Evolutionary conservation across 2,329 filamentous ascomycete species (phyloP), one percentile per base, ranked within the genome.

Genomic region (Epichloe amarillans): DNA sequence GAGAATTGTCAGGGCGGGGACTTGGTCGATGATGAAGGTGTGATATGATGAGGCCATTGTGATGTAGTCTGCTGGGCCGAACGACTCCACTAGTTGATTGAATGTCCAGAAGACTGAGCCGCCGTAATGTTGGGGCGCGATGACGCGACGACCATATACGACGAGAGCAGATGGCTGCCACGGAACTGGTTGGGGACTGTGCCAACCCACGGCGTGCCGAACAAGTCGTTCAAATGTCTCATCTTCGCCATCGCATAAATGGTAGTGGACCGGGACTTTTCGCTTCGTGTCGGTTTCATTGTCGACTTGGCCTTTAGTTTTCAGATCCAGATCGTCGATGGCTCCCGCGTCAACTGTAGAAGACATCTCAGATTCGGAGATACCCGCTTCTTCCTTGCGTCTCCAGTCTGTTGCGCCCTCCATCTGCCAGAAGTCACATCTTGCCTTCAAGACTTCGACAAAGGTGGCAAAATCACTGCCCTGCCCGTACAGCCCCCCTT

Each of bases 361-460:
- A 3, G 36, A 23, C n/a, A 30, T 45, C 38, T 33, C 42, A 40
- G 46, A 45, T 4, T 55, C 46, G 0, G 50, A 50, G 5, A 50
- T 54, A 1, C 55, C 55, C 0, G 53, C 46, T 35, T 66, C 64
- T 45, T 84, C 79, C 47, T 75, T 69, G 56, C 79, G 69, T 56
- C 86, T 72, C 72, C 85, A 91, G 61, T 93, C 87, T 50, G 72
- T 79, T 2, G 76, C 76, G 1, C 85, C 82, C 57, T 88, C 84
- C 77, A 91, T 89, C 62, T 90, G 83, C 84, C 85, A 90, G 47
- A 90, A 82, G 58, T 91, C 86, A 61, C 87, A 91, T 50, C 86
- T 74, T 10, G 84, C 83, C 61, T 84, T 86, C 37, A 91, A 63
- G 0, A 91, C 81, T 42, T 89, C 83, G 10, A 91, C 69, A 55